Percentiles rank a stretch among this genome's conserved stretches.
Conservation (phyloP, 2,329 filamentous ascomycete species). For the Pseudomassariella vexata region DNA sequence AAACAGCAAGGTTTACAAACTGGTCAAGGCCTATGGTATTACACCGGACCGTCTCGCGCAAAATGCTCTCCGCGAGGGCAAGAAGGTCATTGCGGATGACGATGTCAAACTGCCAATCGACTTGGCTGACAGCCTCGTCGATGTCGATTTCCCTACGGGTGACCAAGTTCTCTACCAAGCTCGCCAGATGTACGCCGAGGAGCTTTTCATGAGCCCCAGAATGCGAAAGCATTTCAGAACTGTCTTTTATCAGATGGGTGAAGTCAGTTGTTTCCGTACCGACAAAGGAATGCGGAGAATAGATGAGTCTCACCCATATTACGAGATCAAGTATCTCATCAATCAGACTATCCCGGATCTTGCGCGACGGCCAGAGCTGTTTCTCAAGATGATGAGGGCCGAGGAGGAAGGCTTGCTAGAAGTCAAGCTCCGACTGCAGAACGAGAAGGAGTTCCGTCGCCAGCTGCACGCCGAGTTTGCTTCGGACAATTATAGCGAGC, state of each 20-base stretch:
- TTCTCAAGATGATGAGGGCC: constrained; percentile 94
- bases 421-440: constrained; percentile 72
- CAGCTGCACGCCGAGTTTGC: constrained; percentile 79
- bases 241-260: constrained; percentile 76
- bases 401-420: constrained; percentile 91
- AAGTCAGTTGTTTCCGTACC: constrained; percentile 82
- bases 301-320: constrained; percentile 91
- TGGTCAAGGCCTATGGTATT: constrained; percentile 88
- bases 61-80: constrained; percentile 74
- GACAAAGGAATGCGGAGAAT: constrained; percentile 93
- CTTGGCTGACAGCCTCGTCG: constrained; percentile 73
- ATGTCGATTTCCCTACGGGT: constrained; percentile 69
- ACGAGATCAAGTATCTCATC: constrained; percentile 94
- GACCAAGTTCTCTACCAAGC: constrained; percentile 72
- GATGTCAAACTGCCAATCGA: constrained; percentile 74
- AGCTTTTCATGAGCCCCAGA: constrained; percentile 79
- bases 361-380: constrained; percentile 78
- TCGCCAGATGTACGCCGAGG: constrained; percentile 84
- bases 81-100: constrained; percentile 80
- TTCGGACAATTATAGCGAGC: constrained; percentile 91
- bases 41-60: constrained; percentile 81
- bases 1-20: constrained; percentile 69
- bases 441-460: constrained; percentile 68
- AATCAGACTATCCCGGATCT: constrained; percentile 82
- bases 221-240: constrained; percentile 83